A percentile compares a stretch with the other conserved stretches of the same genome.
These are phyloP conservation scores for Saprolegnia parasitica DNA, from an alignment of 352 stramenopile genomes.

Conservation along the genomic window DNA sequence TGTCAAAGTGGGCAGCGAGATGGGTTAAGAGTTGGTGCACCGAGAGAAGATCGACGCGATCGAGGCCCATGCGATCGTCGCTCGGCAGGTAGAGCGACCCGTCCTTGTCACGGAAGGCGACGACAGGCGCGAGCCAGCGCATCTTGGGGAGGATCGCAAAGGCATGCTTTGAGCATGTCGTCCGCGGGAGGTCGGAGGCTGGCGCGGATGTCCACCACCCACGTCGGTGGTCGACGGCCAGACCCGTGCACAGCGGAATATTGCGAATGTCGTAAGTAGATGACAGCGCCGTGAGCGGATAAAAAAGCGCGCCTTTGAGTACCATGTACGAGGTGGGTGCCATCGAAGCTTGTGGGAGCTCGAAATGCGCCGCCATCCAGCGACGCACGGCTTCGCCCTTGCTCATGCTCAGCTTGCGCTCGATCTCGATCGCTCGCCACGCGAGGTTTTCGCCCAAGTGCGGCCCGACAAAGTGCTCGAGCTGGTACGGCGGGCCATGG, in stretches of 20 bases:
- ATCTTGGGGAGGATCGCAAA: constrained; percentile 68
- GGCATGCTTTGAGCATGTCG: constrained; percentile 40
- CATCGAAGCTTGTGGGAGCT: not conserved
- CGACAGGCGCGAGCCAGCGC: constrained; percentile 53
- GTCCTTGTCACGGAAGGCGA: constrained; percentile 36
- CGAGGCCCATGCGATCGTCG: constrained; percentile 35
- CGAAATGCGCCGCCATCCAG: constrained; percentile 46
- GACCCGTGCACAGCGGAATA: constrained; percentile 32
- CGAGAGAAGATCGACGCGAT: constrained; percentile 37
- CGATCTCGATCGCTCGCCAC: constrained; percentile 62
- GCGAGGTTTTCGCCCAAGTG: constrained; percentile 69
- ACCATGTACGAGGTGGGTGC: constrained; percentile 45
- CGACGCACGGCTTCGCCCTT: constrained; percentile 45
- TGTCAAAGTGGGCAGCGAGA: constrained; percentile 42
- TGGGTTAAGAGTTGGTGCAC: constrained; percentile 39
- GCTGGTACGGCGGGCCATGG: constrained; percentile 28
- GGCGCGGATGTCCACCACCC: constrained; percentile 65
- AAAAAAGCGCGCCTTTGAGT: constrained; percentile 60
- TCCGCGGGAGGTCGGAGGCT: constrained; percentile 38
- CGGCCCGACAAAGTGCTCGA: constrained; percentile 68
- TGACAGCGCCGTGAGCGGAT: constrained; percentile 44
- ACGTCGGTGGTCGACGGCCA: constrained; percentile 45
- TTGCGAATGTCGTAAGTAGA: constrained; percentile 40
- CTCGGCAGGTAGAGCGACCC: constrained; percentile 35
- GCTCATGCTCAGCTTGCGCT: constrained; percentile 59